Evolutionary conservation across 306 rosid species (phyloP).

Genomic region (Castanea mollissima): DNA sequence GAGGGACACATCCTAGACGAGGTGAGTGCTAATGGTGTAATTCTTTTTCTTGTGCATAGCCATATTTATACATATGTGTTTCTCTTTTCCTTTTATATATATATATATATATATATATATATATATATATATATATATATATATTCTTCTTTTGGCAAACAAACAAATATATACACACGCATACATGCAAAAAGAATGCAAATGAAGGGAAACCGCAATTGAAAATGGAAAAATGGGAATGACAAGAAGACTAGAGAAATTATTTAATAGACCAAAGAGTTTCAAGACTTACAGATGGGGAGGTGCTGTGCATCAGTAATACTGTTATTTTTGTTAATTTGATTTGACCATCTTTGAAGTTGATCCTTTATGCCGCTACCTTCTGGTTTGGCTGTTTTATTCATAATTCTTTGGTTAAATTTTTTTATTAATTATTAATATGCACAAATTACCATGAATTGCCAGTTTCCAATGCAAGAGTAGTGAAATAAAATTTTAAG

Average conservation of each 20-base stretch:
- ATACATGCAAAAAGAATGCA: neutral
- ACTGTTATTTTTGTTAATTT: neutral
- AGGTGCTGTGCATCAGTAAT: no score
- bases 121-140: neutral
- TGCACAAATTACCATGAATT: no score
- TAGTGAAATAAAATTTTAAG: no score
- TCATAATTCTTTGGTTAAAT: neutral
- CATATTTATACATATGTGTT: neutral
- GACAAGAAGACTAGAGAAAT: no score
- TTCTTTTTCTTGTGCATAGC: constrained; percentile 12
- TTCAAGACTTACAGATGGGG: no score
- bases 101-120: no score
- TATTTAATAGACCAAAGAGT: no score
- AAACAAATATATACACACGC: no score
- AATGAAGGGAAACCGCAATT: neutral
- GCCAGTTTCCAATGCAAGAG: no score
- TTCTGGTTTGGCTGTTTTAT: neutral
- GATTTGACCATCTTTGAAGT: neutral
- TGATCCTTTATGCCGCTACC: neutral
- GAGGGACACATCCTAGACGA: constrained; percentile 46
- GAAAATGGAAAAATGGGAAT: neutral
- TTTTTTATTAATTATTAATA: no score
- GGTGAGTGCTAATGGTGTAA: constrained; percentile 46
- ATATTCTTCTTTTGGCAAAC: neutral
- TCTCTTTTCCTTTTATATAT: neutral